Evolutionary conservation across 345 rosid genomes (phyloP), one percentile per base, ranked within the genome.

Genomic region (Aethionema arabicum): DNA sequence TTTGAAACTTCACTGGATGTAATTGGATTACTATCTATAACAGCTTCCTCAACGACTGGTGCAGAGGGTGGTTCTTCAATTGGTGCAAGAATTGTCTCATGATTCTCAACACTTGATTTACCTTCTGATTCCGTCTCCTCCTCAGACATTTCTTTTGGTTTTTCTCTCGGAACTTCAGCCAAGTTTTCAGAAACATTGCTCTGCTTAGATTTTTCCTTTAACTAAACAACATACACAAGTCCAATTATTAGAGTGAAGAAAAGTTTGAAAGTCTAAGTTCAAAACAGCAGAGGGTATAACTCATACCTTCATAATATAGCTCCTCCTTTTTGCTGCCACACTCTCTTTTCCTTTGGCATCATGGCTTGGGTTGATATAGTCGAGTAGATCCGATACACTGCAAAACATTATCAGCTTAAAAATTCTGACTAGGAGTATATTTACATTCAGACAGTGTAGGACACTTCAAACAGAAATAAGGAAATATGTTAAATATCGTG

Each of bases 361-460:
- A 59, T 82, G 84, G 70, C 83, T 87, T 68, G 96, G 97, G 78
- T 83, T 90, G 58, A 93, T 93, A 70, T 87, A 93, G 81, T 93
- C 97, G 29, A 93, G 95, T 67, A 93, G 81, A 74, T 93, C 99
- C 8, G 97, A 90, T 39, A 93, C 97, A 74, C 97, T 93, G 95
- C 73, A 68, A 76, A 72, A 43, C 40, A 51, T 47, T 58, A 59
- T 56, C 61, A 61, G 52, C 42, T 7, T 63, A 59, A 70, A 60
- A 70, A 68, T 73, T 1, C 36, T 32, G 61, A 48, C 54, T 31
- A 40, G 65, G 66, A 32, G 42, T 13, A 48, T n/a, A 46, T 32
- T 66, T 46, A 15, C 42, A 44, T 43, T 71, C 65, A 58, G 37
- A 63, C 50, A 68, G 15, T 30, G 37, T 29, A 52, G 58, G 35